Percentiles rank a stretch among this genome's conserved stretches.
Evolutionary conservation across 1,284 basidiomycete genomes (phyloP).

Genomic region (Cutaneotrichosporon dermatis): DNA sequence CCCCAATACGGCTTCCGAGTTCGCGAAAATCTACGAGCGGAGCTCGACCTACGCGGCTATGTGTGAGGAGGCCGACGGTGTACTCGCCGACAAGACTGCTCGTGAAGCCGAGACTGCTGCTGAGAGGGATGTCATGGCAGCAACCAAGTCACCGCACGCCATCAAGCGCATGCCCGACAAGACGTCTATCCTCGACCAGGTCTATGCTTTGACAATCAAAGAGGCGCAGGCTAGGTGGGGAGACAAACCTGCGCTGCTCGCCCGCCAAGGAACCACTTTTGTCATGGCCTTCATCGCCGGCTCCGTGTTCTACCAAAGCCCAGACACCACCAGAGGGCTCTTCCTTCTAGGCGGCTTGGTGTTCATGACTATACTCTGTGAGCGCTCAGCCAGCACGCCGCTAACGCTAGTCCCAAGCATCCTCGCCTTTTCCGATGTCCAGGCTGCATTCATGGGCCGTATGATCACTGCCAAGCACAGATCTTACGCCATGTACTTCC

Average conservation of each 20-base stretch:
- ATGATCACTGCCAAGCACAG: slow-evolving; percentile 61
- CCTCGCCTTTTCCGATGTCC: slow-evolving; percentile 61
- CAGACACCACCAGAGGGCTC: slow-evolving; percentile 60
- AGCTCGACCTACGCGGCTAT: slow-evolving; percentile 30
- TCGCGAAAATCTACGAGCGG: slow-evolving; percentile 42
- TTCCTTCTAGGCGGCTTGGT: slow-evolving; percentile 65
- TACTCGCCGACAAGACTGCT: slow-evolving; percentile 21
- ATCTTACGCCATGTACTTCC: slow-evolving; percentile 49
- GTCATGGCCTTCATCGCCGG: slow-evolving; percentile 55
- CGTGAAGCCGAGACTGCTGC: slow-evolving; percentile 22
- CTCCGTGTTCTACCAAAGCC: slow-evolving; percentile 65
- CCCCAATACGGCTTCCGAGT: slow-evolving; percentile 61
- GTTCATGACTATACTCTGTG: slow-evolving; percentile 50
- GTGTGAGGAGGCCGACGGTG: slow-evolving; percentile 32
- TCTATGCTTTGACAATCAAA: slow-evolving; percentile 32
- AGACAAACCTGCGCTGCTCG: slow-evolving; percentile 26
- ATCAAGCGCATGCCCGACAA: slow-evolving; percentile 21
- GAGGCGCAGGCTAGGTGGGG: slow-evolving; percentile 45
- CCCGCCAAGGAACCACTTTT: slow-evolving; percentile 35
- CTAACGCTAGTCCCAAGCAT: slow-evolving; percentile 43
- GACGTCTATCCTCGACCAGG: slow-evolving; percentile 33
- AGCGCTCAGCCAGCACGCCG: no score
- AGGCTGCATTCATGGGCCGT: slow-evolving; percentile 64
- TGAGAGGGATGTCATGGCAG: slow-evolving; percentile 17
- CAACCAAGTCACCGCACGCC: slow-evolving; percentile 24